Base-by-base conservation (phyloP, 1,284 basidiomycete species). In the Xerocomus nothofagi region DNA sequence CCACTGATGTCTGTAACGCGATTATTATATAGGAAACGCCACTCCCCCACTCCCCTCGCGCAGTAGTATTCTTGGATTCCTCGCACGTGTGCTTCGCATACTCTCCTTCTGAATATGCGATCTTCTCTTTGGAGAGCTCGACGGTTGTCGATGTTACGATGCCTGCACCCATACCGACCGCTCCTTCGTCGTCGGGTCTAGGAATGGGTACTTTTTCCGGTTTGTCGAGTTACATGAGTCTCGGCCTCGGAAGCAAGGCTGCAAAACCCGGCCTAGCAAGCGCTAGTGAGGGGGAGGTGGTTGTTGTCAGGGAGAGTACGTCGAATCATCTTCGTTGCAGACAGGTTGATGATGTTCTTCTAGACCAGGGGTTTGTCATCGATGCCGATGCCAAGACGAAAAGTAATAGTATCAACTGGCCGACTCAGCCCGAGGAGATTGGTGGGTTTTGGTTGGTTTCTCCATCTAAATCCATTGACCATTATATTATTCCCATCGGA, bases 161-260 rank as follows among this genome's bases (percentile, higher is more conserved):
- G 73, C 74, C 43, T 24, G 64, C 79, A 71, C 69, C 17, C 14
- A 60, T 66, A 9, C 57, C 69, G 23, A 65, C 78, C 11, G 71
- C 71, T 39, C 63, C 76, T 29, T 74, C 74, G 72, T 79, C 59
- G 75, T 81, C 24, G 9, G 53, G 58, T 31, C 36, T 67, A 14
- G 62, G 64, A 21, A 87, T 84, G 74, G 82, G 83, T 26, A 85
- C 90, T 0, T 74, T 95, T 30, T 82, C 81, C 0, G 64, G 91
- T 1, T 70, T 95, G 15, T 87, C 91, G 10, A 91, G 91, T 11
- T 95, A 96, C 63, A 93, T 97, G 82, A 91, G 88, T 11, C 71
- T 95, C 32, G 88, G 88, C 1, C 70, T 89, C 17, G 88, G 88
- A 4, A 77, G 81, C 10, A 90, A 85, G 62, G 77, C 80, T 5